Conservation (phyloP, 345 rosid species). For the Clarkia xantiana region DNA sequence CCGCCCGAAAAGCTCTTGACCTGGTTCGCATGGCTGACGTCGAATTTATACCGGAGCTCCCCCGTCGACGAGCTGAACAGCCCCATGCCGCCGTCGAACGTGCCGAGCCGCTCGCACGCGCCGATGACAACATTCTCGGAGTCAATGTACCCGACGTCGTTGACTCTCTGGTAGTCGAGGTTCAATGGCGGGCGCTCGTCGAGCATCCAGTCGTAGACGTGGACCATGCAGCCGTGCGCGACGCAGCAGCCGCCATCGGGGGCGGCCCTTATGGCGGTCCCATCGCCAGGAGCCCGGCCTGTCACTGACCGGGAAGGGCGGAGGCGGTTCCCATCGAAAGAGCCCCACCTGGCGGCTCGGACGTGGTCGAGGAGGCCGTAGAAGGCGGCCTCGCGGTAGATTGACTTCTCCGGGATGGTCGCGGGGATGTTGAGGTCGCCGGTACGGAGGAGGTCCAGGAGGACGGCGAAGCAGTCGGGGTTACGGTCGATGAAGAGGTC, state of each 20-base stretch:
- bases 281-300: constrained; percentile 93
- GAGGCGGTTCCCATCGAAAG: constrained; percentile 72
- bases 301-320: constrained; percentile 34
- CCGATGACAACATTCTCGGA: constrained; percentile 45
- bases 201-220: constrained; percentile 77
- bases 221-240: constrained; percentile 87
- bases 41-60: constrained; percentile 58
- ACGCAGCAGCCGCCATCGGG: constrained; percentile 94
- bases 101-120: constrained; percentile 68
- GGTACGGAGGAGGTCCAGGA: constrained; percentile 93
- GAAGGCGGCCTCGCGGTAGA: constrained; percentile 67
- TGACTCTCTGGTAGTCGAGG: constrained; percentile 80
- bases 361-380: constrained; percentile 74
- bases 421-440: constrained; percentile 73
- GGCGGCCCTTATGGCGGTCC: constrained; percentile 85
- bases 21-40: constrained; percentile 55
- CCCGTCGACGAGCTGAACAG: constrained; percentile 60
- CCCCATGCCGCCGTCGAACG: constrained; percentile 96
- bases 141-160: constrained; percentile 76
- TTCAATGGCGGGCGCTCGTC: constrained; percentile 71
- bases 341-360: constrained; percentile 67
- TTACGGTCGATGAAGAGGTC: constrained; percentile 69
- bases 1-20: constrained; percentile 81
- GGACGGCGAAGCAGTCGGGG: constrained; percentile 78
- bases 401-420: constrained; percentile 50